Evolutionary conservation across 345 rosid genomes (phyloP).

Genomic region (Anacardium occidentale): DNA sequence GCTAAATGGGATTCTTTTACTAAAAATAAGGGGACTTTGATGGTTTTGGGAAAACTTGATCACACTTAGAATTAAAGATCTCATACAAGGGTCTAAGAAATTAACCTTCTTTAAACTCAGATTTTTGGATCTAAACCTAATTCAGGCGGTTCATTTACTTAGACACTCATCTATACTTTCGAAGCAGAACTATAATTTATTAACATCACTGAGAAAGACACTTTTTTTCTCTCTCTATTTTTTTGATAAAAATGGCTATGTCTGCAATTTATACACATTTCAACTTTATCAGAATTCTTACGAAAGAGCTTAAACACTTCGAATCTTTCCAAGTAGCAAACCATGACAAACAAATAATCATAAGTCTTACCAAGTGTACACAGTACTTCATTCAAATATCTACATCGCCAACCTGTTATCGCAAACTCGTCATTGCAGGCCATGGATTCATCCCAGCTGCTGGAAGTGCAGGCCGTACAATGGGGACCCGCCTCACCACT

Average conservation of each 20-base stretch:
- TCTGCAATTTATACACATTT: conserved; percentile 21
- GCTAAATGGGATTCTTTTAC: too few relatives aligned
- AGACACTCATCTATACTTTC: background rate
- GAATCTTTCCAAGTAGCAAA: conserved; percentile 13
- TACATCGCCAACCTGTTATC: conserved; percentile 34
- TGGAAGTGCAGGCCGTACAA: conserved; percentile 69
- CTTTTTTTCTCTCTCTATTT: too few relatives aligned
- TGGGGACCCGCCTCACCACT: conserved; percentile 74
- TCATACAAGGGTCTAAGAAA: too few relatives aligned
- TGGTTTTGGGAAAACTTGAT: too few relatives aligned
- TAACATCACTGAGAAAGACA: background rate
- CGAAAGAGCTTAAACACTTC: conserved; percentile 9
- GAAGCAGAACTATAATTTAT: background rate
- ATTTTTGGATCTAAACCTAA: too few relatives aligned
- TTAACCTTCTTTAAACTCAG: too few relatives aligned
- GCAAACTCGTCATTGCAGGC: conserved; percentile 82
- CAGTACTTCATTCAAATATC: conserved; percentile 15
- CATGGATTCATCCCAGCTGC: conserved; percentile 62
- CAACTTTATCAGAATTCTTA: conserved; percentile 8
- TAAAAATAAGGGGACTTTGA: too few relatives aligned
- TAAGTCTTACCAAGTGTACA: conserved; percentile 14
- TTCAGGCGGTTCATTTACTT: too few relatives aligned
- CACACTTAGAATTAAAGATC: too few relatives aligned
- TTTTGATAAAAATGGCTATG: background rate
- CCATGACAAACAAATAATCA: conserved; percentile 12